These are phyloP conservation scores for Chaetomium sp. DNA, from an alignment of 2,329 filamentous ascomycete genomes.

Conservation along the genomic window DNA sequence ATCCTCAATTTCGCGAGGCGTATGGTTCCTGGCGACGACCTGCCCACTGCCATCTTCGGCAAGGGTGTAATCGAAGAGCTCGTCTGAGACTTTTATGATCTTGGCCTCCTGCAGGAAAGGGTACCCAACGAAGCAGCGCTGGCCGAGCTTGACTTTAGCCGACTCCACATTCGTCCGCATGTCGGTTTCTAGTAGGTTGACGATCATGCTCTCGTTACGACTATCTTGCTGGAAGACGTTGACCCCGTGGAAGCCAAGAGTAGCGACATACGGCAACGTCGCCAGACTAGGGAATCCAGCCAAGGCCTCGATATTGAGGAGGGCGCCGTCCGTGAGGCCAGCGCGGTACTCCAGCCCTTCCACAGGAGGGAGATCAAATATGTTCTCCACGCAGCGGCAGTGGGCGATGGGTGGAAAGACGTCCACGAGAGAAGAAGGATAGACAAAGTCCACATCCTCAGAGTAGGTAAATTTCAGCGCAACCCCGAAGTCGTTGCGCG, in stretches of 20 bases:
- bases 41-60: slow-evolving; percentile 63
- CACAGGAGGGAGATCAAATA: slow-evolving; percentile 90
- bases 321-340: slow-evolving; percentile 80
- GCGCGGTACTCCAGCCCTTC: slow-evolving; percentile 85
- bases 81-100: slow-evolving; percentile 85
- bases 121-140: slow-evolving; percentile 88
- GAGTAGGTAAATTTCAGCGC: slow-evolving; percentile 91
- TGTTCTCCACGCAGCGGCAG: slow-evolving; percentile 93
- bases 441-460: slow-evolving; percentile 73
- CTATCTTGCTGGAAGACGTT: slow-evolving; percentile 96
- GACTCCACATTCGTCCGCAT: slow-evolving; percentile 67
- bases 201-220: slow-evolving; percentile 92
- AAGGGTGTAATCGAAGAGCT: slow-evolving; percentile 85
- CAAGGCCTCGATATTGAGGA: slow-evolving; percentile 79
- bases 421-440: slow-evolving; percentile 84
- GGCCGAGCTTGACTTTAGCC: slow-evolving; percentile 78
- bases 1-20: slow-evolving; percentile 73
- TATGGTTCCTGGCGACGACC: slow-evolving; percentile 70
- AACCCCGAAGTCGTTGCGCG: slow-evolving; percentile 87
- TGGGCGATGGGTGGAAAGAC: slow-evolving; percentile 86
- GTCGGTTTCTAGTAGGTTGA: slow-evolving; percentile 79
- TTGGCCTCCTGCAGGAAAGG: slow-evolving; percentile 95
- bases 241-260: slow-evolving; percentile 83
- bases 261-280: slow-evolving; percentile 79
- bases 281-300: slow-evolving; percentile 92